phyloP scores from a whole-genome alignment of 2,329 filamentous ascomycete species.

The Apiospora rasikravindrae region DNA sequence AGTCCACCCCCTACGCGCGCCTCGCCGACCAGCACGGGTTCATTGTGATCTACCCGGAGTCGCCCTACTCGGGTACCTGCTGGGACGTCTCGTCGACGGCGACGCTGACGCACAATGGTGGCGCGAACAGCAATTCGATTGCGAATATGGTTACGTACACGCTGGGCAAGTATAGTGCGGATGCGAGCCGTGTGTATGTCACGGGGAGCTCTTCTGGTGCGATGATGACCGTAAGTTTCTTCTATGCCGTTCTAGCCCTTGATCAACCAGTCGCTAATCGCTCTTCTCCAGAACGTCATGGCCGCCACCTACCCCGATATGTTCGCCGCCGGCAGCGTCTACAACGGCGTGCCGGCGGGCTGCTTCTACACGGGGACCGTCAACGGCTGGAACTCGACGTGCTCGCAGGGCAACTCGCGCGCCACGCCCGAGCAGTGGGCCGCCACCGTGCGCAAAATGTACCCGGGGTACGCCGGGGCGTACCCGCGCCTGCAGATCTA shows the following conservation, averaged over 20 bases:
- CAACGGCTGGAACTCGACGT: conserved; percentile 56
- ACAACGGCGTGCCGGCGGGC: conserved; percentile 50
- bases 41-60: conserved; percentile 60
- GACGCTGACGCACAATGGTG: conserved; percentile 53
- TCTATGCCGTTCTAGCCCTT: too few relatives aligned
- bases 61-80: conserved; percentile 56
- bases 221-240: conserved; percentile 51
- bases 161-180: conserved; percentile 53
- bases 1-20: conserved; percentile 52
- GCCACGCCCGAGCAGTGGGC: conserved; percentile 55
- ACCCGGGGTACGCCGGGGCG: conserved; percentile 39
- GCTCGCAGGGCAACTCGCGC: conserved; percentile 51
- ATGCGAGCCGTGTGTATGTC: conserved; percentile 56
- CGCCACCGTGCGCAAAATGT: conserved; percentile 47
- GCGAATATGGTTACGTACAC: conserved; percentile 63
- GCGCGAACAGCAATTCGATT: conserved; percentile 60
- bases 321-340: conserved; percentile 50
- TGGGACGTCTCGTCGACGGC: conserved; percentile 62
- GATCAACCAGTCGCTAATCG: neutral
- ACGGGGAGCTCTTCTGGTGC: conserved; percentile 52
- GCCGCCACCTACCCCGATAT: conserved; percentile 53
- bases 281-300: conserved; percentile 45
- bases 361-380: conserved; percentile 49
- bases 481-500: conserved; percentile 39
- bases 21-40: conserved; percentile 48